These are phyloP conservation scores for Lactifluus piperatus DNA, from an alignment of 768 basidiomycete species.

Conservation along the genomic window DNA sequence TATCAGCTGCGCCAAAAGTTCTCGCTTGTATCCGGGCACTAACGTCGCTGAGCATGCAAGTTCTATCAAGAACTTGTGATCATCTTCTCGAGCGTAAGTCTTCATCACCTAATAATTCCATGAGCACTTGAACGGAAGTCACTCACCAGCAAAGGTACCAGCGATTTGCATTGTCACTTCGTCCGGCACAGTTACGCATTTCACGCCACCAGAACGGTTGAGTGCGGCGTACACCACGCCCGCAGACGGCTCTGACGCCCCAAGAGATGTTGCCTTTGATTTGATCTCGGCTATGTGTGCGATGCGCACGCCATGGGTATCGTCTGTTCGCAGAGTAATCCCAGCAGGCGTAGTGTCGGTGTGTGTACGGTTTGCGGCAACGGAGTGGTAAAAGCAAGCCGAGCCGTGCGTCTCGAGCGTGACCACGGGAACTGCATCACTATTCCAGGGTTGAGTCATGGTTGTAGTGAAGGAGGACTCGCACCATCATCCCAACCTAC, in stretches of 20 bases:
- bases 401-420: slow-evolving; percentile 39
- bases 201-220: slow-evolving; percentile 46
- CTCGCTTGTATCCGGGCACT: not conserved
- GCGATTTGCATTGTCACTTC: slow-evolving; percentile 26
- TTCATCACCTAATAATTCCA: not conserved
- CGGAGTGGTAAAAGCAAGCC: slow-evolving; percentile 65
- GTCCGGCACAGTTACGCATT: slow-evolving; percentile 55
- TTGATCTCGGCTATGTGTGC: slow-evolving; percentile 50
- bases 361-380: slow-evolving; percentile 42
- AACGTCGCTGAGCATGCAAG: not conserved
- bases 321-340: slow-evolving; percentile 35
- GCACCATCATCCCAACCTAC: slow-evolving; percentile 65
- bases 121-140: not conserved
- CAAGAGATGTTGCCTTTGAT: slow-evolving; percentile 63
- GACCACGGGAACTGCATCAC: slow-evolving; percentile 47
- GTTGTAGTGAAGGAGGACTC: not conserved
- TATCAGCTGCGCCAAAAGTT: not conserved
- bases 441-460: not conserved
- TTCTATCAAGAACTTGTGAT: not conserved
- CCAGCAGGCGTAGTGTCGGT: slow-evolving; percentile 31
- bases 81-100: not conserved
- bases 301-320: slow-evolving; percentile 39
- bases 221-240: slow-evolving; percentile 59
- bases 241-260: slow-evolving; percentile 56
- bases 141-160: not conserved